Conservation (phyloP, 805 yeast genomes). For the Yarrowia sp. region DNA sequence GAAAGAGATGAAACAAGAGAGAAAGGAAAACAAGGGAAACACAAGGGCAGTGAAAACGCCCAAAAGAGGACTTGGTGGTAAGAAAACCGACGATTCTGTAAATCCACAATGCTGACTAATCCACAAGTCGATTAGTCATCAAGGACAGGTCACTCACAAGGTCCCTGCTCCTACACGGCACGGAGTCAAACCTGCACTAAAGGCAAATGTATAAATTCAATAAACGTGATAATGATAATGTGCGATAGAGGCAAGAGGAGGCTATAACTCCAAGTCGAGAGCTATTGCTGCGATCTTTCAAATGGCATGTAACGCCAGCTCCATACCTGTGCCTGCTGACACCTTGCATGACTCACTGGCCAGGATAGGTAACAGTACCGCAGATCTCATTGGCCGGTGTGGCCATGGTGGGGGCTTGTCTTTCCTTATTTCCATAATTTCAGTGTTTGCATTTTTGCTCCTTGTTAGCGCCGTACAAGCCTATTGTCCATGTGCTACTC, state of each 20-base stretch:
- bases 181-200: constrained; percentile 8
- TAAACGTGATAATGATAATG: background rate
- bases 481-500: too few species aligned
- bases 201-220: constrained; percentile 6
- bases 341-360: constrained; percentile 8
- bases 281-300: too few species aligned
- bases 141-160: background rate
- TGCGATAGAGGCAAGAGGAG: too few species aligned
- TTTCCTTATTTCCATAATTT: too few species aligned
- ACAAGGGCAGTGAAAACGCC: background rate
- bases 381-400: background rate
- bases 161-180: constrained; percentile 13
- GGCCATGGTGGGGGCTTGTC: too few species aligned
- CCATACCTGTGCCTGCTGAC: too few species aligned
- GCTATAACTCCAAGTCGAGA: too few species aligned
- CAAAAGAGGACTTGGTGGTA: background rate
- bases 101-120: background rate
- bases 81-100: too few species aligned
- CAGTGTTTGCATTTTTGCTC: too few species aligned
- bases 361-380: background rate
- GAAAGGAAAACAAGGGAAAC: background rate
- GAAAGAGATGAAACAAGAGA: background rate
- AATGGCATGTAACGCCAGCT: too few species aligned
- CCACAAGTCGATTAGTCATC: background rate
- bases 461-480: too few species aligned